Evolutionary conservation across 345 rosid genomes (phyloP), one percentile per base, ranked within the genome.

Genomic region (Stellera chamaejasme): DNA sequence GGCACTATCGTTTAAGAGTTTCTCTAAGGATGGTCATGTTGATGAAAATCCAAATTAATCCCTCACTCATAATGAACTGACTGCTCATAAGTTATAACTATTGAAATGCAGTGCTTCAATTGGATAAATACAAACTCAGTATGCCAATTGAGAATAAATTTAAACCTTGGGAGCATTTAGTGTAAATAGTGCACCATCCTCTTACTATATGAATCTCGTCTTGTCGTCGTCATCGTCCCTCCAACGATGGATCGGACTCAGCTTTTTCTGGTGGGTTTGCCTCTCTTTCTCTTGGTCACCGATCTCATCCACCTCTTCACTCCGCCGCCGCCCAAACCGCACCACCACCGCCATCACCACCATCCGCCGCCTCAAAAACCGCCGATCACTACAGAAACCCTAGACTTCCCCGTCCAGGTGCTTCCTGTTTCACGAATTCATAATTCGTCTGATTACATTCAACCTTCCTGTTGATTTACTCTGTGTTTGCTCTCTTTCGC

Each of bases 251-350:
- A 81, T 56, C 68, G 66, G 14, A 60, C 74, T 13, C 85, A 81
- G 28, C 32, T 87, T 44, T 67, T 81, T 25, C 79, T 87, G 56
- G 43, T 84, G 0, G 90, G 87, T 2, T 43, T 84, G 10, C 97
- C 93, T 3, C 69, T 87, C 13, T 79, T 87, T 55, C 82, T 87
- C 3, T 60, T 87, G 5, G 79, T 66, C 73, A 65, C 81, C 14
- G 97, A 90, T 67, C 64, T 90, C 55, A 28, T 84, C 60, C 72
- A 64, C 54, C 82, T 87, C 14, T 87, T 81, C 79, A 67, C 85
- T 52, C 90, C 90, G 12, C 88, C 90, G n/a, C 91, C 91, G 13
- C 72, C 72, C 1, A 72, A 70, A 51, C 81, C 81, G 27, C 63
- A 55, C 52, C 76, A 54, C 43, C 76, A 54, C 43, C 79, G 58